These are phyloP conservation scores for Phytophthora meadii DNA, from an alignment of 352 stramenopile species.

Conservation along the genomic window DNA sequence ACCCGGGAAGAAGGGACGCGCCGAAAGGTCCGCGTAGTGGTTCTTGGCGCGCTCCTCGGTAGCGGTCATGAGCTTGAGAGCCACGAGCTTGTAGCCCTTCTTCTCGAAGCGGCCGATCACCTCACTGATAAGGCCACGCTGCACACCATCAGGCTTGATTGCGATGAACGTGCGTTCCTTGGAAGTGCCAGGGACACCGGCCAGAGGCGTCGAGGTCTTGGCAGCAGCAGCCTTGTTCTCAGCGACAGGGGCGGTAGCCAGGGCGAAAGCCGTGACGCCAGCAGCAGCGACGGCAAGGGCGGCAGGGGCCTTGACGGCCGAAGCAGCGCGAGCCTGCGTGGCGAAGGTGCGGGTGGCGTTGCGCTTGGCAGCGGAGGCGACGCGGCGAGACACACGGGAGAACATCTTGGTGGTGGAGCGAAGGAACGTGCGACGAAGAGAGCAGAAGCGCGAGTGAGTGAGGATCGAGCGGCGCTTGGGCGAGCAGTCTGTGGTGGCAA, in stretches of 20 bases:
- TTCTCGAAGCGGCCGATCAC: conserved; percentile 97
- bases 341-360: conserved; percentile 58
- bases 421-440: conserved; percentile 34
- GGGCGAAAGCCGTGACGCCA: conserved; percentile 56
- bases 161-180: conserved; percentile 96
- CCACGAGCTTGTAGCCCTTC: conserved; percentile 96
- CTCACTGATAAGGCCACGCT: conserved; percentile 93
- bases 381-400: conserved; percentile 67
- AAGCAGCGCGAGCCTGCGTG: conserved; percentile 55
- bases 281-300: conserved; percentile 45
- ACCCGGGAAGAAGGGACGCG: conserved; percentile 92
- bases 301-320: conserved; percentile 41
- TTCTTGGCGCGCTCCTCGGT: conserved; percentile 89
- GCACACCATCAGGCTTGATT: conserved; percentile 95
- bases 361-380: conserved; percentile 69
- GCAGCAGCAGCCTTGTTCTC: conserved; percentile 56
- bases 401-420: conserved; percentile 54
- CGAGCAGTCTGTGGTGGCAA: conserved; percentile 23
- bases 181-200: conserved; percentile 90
- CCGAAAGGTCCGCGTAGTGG: conserved; percentile 95
- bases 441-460: conserved; percentile 45
- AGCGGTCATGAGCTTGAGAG: conserved; percentile 95
- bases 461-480: conserved; percentile 15
- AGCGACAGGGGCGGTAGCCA: conserved; percentile 47
- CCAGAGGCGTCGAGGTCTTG: conserved; percentile 53